Base-by-base conservation (phyloP, 805 yeast species). In the Candida sphagnicola region DNA sequence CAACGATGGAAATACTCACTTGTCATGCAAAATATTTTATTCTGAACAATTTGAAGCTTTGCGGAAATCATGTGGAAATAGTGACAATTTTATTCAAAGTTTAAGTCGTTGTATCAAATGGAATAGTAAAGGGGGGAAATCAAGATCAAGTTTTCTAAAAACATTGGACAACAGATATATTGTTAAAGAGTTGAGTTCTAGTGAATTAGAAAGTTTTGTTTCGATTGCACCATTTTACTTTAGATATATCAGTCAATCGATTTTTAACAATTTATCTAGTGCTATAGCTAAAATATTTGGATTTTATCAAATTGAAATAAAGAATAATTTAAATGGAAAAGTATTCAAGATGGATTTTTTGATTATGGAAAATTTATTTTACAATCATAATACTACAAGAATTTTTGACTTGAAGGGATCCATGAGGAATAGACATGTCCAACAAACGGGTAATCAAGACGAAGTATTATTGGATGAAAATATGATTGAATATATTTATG, bases 11-110 rank as follows among this genome's bases (percentile, higher is more conserved):
- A 72, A 74, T 26, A 85, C 96, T 0, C 77, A 77, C 13, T 70
- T 93, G 48, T 85, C 96, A 3, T 93, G 99, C 63, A 91, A 91
- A 60, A 84, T 95, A 5, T 93, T 91, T 57, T 93, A 84, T 67
- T 85, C 96, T 4, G 98, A 91, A 52, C 98, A 93, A 56, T 93
- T 93, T 64, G 97, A 91, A 55, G 97, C 98, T 0, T 81, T 93
- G 50, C 70, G 99, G 40, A 73, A 78, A 41, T 82, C 85, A 21
- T 91, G 97, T 67, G 89, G 87, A 1, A 78, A 81, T 40, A 78
- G 78, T 41, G 82, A 76, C 4, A 75, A 75, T 48, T 93, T 82
- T 48, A 78, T 93, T 29, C 96, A 89, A 56, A 89, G 97, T 59
- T 72, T 95, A 34, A 82, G 96, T 4, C 66, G 99, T 44, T 93